Evolutionary conservation across 805 yeast genomes (phyloP).

Genomic region (Metschnikowia similis): DNA sequence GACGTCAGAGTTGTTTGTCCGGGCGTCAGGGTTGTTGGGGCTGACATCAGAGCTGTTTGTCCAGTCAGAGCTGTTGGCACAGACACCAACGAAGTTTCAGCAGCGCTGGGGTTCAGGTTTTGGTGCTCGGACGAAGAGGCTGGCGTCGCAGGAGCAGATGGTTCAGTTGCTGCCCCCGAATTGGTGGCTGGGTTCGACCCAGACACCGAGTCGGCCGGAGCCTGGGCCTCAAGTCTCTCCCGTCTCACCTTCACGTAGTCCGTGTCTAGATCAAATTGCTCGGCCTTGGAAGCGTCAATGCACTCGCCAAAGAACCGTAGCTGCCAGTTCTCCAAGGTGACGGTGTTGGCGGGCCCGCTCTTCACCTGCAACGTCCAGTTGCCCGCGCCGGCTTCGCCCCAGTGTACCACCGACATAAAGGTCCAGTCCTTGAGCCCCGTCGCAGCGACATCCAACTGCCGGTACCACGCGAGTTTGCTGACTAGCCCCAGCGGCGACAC

Average conservation of each 20-base stretch:
- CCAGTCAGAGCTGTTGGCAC: no score
- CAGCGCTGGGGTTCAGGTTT: no score
- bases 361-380: conserved; percentile 72
- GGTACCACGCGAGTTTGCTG: conserved; percentile 67
- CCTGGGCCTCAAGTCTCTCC: conserved; percentile 17
- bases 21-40: no score
- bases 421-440: conserved; percentile 79
- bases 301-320: conserved; percentile 79
- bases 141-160: background rate
- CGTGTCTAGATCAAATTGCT: conserved; percentile 46
- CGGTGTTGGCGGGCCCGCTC: conserved; percentile 32
- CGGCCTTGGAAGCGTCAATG: conserved; percentile 59
- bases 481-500: conserved; percentile 71
- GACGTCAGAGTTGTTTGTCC: no score
- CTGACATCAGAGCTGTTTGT: no score
- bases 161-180: background rate
- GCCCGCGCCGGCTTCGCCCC: conserved; percentile 85
- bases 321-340: conserved; percentile 62
- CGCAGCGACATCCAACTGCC: conserved; percentile 53
- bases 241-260: conserved; percentile 42
- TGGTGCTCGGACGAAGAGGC: no score
- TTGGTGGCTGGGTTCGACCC: conserved; percentile 4
- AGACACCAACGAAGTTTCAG: no score
- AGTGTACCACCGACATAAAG: conserved; percentile 96
- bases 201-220: background rate